Evolutionary conservation across 2,329 filamentous ascomycete genomes (phyloP).

Genomic region (Fusarium secorum): DNA sequence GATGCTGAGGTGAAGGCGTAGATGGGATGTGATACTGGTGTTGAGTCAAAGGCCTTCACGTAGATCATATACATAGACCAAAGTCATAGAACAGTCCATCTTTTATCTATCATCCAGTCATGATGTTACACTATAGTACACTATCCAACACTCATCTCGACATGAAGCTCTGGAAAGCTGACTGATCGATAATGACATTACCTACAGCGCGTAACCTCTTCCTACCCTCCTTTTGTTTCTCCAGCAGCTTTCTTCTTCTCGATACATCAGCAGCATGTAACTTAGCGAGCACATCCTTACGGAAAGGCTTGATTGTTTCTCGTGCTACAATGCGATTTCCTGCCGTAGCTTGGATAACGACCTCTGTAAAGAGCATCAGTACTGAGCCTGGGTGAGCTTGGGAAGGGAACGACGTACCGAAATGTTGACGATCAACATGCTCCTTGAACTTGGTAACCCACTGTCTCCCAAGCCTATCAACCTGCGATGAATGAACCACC

Average conservation of each 20-base stretch:
- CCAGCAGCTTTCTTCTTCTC: conserved; percentile 83
- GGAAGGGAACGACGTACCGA: conserved; percentile 54
- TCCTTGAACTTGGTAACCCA: conserved; percentile 98
- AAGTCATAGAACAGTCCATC: neutral
- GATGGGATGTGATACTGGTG: neutral
- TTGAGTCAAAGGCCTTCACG: neutral
- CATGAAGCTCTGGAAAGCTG: conserved; percentile 93
- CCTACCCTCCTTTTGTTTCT: conserved; percentile 95
- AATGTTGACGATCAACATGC: conserved; percentile 96
- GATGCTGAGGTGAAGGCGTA: conserved; percentile 1
- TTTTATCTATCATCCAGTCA: conserved; percentile 8
- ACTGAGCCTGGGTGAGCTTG: neutral
- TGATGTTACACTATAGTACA: conserved; percentile 34
- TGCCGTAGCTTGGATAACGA: conserved; percentile 90
- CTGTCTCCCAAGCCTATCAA: conserved; percentile 78
- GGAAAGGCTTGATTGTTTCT: conserved; percentile 94
- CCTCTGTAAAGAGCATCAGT: conserved; percentile 60
- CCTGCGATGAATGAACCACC: conserved; percentile 83
- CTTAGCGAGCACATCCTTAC: conserved; percentile 94
- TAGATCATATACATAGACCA: neutral
- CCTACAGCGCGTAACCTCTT: conserved; percentile 86
- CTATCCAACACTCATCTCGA: conserved; percentile 65
- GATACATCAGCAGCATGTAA: conserved; percentile 90
- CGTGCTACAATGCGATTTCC: conserved; percentile 85
- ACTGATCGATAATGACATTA: conserved; percentile 95